phyloP scores from a whole-genome alignment of 2,329 filamentous ascomycete species.

The Aureobasidium namibiae region DNA sequence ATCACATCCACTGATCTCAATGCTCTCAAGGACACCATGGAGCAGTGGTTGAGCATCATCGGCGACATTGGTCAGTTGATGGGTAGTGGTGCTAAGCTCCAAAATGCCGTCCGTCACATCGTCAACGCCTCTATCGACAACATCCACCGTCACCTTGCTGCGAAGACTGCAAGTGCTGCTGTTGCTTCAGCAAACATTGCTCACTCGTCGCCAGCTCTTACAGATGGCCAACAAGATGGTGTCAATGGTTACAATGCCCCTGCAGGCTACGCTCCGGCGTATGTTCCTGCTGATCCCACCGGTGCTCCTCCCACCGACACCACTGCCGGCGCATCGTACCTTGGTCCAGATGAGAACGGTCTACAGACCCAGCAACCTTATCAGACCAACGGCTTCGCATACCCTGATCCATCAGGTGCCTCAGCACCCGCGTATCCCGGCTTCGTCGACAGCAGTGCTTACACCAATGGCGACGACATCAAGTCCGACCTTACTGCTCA shows the following conservation, averaged over 20 bases:
- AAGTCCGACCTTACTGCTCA: constrained; percentile 15
- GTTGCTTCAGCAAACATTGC: constrained; percentile 27
- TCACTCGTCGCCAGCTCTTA: constrained; percentile 8
- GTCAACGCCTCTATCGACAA: constrained; percentile 41
- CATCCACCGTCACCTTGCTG: constrained; percentile 37
- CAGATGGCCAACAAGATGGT: background rate
- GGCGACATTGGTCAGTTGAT: constrained; percentile 58
- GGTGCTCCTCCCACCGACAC: constrained; percentile 19
- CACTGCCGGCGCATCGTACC: constrained; percentile 24
- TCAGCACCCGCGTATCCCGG: constrained; percentile 20
- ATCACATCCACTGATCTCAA: constrained; percentile 52
- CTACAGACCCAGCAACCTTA: constrained; percentile 22
- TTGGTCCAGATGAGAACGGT: constrained; percentile 20
- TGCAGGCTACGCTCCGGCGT: constrained; percentile 9
- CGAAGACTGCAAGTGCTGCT: constrained; percentile 33
- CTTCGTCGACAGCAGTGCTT: constrained; percentile 8
- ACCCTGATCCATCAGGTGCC: constrained; percentile 18
- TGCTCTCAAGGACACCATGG: constrained; percentile 59
- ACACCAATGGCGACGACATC: constrained; percentile 15
- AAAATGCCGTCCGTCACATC: constrained; percentile 41
- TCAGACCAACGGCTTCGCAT: constrained; percentile 15
- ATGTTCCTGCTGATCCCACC: constrained; percentile 5
- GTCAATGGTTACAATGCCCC: constrained; percentile 16
- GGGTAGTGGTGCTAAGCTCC: constrained; percentile 45
- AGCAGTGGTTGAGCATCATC: constrained; percentile 59